Evolutionary conservation across 2,329 filamentous ascomycete genomes (phyloP).

Genomic region (Dactylellina drechsleri): DNA sequence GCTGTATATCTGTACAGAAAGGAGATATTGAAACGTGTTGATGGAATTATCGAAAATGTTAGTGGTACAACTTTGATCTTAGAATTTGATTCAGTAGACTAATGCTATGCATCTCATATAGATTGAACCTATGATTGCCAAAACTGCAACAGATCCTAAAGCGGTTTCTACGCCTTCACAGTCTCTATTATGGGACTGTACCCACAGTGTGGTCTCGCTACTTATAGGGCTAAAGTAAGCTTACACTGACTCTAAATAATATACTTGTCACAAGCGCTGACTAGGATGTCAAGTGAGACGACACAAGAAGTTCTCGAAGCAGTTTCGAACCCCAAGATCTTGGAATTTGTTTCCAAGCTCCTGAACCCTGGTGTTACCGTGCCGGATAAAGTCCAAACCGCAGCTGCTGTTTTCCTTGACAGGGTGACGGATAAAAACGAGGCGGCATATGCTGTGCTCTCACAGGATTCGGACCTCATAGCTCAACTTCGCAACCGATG

Average conservation of each 20-base stretch:
- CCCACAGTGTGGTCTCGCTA: slow-evolving; percentile 63
- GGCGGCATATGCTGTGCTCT: slow-evolving; percentile 64
- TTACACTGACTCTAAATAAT: neutral
- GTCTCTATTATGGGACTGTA: slow-evolving; percentile 65
- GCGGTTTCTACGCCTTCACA: slow-evolving; percentile 68
- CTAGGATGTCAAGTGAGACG: slow-evolving; percentile 64
- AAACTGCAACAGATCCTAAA: slow-evolving; percentile 63
- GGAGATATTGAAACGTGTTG: slow-evolving; percentile 67
- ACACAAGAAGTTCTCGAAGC: slow-evolving; percentile 71
- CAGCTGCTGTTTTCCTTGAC: slow-evolving; percentile 56
- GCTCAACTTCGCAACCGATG: slow-evolving; percentile 7
- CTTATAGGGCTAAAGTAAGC: slow-evolving; percentile 36
- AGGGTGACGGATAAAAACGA: slow-evolving; percentile 67
- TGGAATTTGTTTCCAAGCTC: slow-evolving; percentile 69
- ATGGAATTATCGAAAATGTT: slow-evolving; percentile 68
- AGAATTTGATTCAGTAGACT: neutral
- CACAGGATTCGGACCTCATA: slow-evolving; percentile 10
- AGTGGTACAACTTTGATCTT: slow-evolving; percentile 32
- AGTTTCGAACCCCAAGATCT: slow-evolving; percentile 66
- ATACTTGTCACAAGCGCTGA: slow-evolving; percentile 3
- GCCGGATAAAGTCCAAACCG: slow-evolving; percentile 58
- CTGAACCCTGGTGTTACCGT: slow-evolving; percentile 63
- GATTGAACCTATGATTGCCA: slow-evolving; percentile 29
- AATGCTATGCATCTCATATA: slow-evolving; percentile 11
- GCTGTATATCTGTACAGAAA: slow-evolving; percentile 73